These are phyloP conservation scores for Periglandula ipomoeae DNA, from an alignment of 2,329 filamentous ascomycete species.

Conservation along the genomic window DNA sequence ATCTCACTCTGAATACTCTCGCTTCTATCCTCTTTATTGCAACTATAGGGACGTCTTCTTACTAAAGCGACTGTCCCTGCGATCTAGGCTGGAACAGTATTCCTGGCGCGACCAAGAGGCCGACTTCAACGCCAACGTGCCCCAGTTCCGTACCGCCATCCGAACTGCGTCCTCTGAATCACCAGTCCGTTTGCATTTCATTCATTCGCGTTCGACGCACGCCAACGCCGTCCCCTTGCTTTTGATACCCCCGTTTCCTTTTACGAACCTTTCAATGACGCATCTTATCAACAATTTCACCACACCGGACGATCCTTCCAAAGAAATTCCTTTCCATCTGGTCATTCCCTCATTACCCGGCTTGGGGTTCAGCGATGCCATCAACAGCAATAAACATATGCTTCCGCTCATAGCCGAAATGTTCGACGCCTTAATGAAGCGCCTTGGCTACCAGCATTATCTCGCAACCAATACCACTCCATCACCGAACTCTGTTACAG, in stretches of 20 bases:
- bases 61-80: background rate
- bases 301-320: slow-evolving; percentile 36
- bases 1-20: background rate
- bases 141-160: slow-evolving; percentile 55
- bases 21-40: background rate
- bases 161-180: slow-evolving; percentile 28
- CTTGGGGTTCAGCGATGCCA: slow-evolving; percentile 57
- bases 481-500: slow-evolving; percentile 32
- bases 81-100: slow-evolving; percentile 53
- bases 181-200: slow-evolving; percentile 51
- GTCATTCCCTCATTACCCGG: slow-evolving; percentile 58
- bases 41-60: background rate
- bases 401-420: slow-evolving; percentile 44
- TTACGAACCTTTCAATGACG: slow-evolving; percentile 51
- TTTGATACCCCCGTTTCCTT: slow-evolving; percentile 56
- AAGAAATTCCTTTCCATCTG: slow-evolving; percentile 51
- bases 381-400: slow-evolving; percentile 39
- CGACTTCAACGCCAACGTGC: slow-evolving; percentile 46
- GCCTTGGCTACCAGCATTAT: slow-evolving; percentile 50
- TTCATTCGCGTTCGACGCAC: slow-evolving; percentile 48
- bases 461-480: slow-evolving; percentile 46
- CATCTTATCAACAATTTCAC: slow-evolving; percentile 47
- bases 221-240: slow-evolving; percentile 51
- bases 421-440: slow-evolving; percentile 50
- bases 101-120: slow-evolving; percentile 54